Percentiles rank a stretch among this genome's conserved stretches.
Conservation (phyloP, 257 asterid genomes). For the Capsicum pubescens region DNA sequence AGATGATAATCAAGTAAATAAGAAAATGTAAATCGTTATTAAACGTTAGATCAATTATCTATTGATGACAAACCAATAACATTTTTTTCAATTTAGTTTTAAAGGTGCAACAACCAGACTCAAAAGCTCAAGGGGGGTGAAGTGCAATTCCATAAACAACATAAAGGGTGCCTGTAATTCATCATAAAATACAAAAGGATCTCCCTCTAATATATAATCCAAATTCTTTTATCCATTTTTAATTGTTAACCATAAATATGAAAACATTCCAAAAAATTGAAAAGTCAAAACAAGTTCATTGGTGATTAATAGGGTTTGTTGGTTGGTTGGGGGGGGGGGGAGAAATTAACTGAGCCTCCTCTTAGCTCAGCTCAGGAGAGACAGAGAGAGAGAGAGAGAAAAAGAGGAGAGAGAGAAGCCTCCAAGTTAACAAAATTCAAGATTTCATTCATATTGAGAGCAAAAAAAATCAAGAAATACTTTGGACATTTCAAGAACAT, state of each 20-base stretch:
- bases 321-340: neutral
- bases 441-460: neutral
- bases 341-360: slow-evolving; percentile 13
- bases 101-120: neutral
- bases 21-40: too few relatives aligned
- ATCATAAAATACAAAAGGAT: neutral
- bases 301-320: slow-evolving; percentile 27
- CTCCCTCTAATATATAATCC: neutral
- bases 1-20: too few relatives aligned
- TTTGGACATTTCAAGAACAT: neutral
- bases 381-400: neutral
- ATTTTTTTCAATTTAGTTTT: neutral
- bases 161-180: neutral
- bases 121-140: neutral
- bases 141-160: neutral
- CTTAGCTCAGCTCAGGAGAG: slow-evolving; percentile 11
- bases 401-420: neutral
- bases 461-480: neutral
- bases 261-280: neutral
- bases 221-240: neutral
- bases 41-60: too few relatives aligned
- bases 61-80: too few relatives aligned
- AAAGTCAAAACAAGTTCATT: slow-evolving; percentile 17
- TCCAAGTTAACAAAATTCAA: slow-evolving; percentile 15
- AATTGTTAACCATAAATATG: neutral